Evolutionary conservation across 75 land plant genomes (phyloP), one percentile per base, ranked within the genome.

Genomic region (Larix kaempferi): DNA sequence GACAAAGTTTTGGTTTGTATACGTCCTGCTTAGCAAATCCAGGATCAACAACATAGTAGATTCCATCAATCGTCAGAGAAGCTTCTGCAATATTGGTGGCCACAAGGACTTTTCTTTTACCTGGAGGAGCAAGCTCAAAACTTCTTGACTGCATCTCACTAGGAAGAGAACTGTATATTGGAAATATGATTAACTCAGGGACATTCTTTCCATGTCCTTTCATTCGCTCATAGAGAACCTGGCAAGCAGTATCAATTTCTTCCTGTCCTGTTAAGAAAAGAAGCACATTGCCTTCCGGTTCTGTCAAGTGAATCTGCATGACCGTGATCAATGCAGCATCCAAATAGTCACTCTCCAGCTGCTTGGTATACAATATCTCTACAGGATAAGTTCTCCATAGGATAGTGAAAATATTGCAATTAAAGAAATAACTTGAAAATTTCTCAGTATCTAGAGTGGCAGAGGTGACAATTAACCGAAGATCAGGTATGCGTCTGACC

Each of bases 371-470:
- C 11, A 67, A 13, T 57, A 57, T 11, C 59, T 63, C 76, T 22
- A 63, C 82, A 11, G 82, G 82, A 44, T 26, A 84, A 41, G 85
- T 80, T 59, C 85, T 74, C 86, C 83, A n/a, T 23, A 62, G 77
- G 6, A 75, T 75, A 57, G 77, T 75, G 58, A 75, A 57, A 29
- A 75, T 75, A 10, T 75, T 75, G 21, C 22, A 56, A 17, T 49
- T 54, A 27, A 0, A 75, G 56, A 75, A 83, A 59, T 83, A 79
- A 23, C 84, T 77, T 16, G 83, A 84, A 54, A 84, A 84, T 59
- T 84, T 84, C 77, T 84, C 83, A 22, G 86, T 83, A 73, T 84
- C 84, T 25, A 84, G 41, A 21, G 86, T 84, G 59, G 86, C 59
- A 21, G 69, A 77, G 37, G 69, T 77, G 8, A 77, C 78, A 61